Percentiles rank a stretch among this genome's conserved stretches.
phyloP scores from a whole-genome alignment of 768 basidiomycete species.

The Lactarius hatsudake region DNA sequence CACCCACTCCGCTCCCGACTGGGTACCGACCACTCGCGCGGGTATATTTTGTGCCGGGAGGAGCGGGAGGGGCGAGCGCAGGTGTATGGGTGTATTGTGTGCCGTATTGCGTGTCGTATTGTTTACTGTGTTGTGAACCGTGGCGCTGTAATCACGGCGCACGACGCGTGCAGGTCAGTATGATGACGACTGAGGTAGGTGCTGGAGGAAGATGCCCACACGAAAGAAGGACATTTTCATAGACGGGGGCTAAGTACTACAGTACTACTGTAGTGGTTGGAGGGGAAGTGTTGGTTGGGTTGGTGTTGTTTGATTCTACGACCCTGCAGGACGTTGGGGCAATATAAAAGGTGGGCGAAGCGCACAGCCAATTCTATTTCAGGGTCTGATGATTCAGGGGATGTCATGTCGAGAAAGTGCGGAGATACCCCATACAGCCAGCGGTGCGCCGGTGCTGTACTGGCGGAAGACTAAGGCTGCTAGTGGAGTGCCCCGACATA shows the following conservation, averaged over 20 bases:
- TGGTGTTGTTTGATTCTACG: not conserved
- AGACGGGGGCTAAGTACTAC: not conserved
- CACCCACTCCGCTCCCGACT: conserved; percentile 34
- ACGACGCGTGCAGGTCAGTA: not conserved
- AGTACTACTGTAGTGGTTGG: not conserved
- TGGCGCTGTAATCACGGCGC: not conserved
- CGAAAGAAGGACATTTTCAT: not conserved
- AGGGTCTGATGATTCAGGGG: not conserved
- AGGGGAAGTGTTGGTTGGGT: not conserved
- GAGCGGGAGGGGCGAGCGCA: not conserved
- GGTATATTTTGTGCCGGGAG: not conserved
- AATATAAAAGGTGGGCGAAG: not conserved
- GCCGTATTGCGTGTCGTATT: not conserved
- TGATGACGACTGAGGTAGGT: not conserved
- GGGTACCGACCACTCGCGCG: not conserved
- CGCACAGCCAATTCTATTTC: not conserved
- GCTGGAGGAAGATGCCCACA: not conserved
- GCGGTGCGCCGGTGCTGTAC: not conserved
- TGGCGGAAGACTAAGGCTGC: not conserved
- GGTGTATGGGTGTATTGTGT: not conserved
- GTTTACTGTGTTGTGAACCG: not conserved
- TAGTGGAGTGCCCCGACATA: not conserved
- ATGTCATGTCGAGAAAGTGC: not conserved
- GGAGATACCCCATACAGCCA: not conserved
- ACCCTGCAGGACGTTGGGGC: too few relatives aligned